These are phyloP conservation scores for Neurospora tetraspora DNA, from an alignment of 495 filamentous ascomycete genomes.

Conservation along the genomic window DNA sequence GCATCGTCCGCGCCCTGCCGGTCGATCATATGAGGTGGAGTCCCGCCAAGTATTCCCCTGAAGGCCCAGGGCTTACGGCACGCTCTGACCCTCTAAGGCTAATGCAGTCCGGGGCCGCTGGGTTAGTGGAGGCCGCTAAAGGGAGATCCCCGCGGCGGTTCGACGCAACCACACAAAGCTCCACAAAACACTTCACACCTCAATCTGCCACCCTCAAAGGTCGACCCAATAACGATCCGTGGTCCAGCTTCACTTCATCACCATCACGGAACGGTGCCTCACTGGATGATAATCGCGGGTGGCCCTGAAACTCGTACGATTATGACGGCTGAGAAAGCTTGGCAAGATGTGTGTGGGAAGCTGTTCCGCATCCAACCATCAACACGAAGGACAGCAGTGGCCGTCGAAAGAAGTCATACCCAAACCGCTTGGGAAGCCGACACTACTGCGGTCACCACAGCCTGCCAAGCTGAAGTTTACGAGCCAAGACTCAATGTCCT, in stretches of 20 bases:
- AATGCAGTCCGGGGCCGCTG: background rate
- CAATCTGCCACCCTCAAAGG: background rate
- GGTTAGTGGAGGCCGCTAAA: background rate
- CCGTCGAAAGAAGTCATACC: background rate
- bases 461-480: background rate
- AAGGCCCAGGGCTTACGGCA: background rate
- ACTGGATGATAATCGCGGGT: background rate
- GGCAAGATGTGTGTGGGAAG: background rate
- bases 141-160: background rate
- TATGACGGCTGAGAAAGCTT: background rate
- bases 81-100: background rate
- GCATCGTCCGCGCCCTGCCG: background rate
- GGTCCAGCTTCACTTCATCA: background rate
- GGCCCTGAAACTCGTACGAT: background rate
- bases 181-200: background rate
- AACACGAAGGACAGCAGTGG: background rate
- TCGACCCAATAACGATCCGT: background rate
- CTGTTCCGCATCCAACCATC: background rate
- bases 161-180: background rate
- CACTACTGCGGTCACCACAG: background rate
- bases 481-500: background rate
- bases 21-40: background rate
- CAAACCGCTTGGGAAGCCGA: background rate
- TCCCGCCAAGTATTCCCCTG: background rate
- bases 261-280: background rate